Base-by-base conservation (phyloP, 192 early-diverging fungal genomes). In the Thamnidium elegans region DNA sequence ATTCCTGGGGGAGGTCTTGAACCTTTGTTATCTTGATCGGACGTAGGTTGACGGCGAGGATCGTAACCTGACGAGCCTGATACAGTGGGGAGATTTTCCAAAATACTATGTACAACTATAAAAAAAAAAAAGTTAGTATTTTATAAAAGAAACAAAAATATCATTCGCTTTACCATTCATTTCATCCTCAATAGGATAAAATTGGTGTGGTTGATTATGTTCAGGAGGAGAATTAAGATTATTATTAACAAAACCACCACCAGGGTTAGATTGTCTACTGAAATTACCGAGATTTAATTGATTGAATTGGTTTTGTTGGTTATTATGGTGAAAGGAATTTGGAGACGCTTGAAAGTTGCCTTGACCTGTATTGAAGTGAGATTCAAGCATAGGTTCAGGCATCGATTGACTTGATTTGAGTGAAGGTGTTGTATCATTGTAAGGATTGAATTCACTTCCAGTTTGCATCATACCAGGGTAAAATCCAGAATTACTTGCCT, bases 11-110 rank as follows among this genome's bases (percentile, higher is more conserved):
- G 58, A 21, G 58, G 43, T 45, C 43, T 26, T 15, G 36, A 45
- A 3, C 58, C 55, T 39, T 56, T 56, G n/a, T 19, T 56, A 34
- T 56, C 55, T 39, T 56, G 55, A 56, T 56, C 55, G 17, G 55
- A 56, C 17, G 55, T n/a, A 39, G 55, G 34, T 10, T 39, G 36
- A 34, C 55, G 55, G 36, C 34, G 55, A 20, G 55, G 55, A 39
- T 56, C 55, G 34, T 36, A 56, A 13, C 55, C 55, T 34, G 55
- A 19, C 10, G 55, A 56, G 19, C 55, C 55, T 19, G 47, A 39
- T 39, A 13, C 19, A 52, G 58, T 44, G 7, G 58, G 19, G 10
- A 59, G 36, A 14, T 39, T 59, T 23, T 59, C 58, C 14, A 59
- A 42, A 15, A 59, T 59, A 45, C 43, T 42, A 42, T 59, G 58